phyloP scores from a whole-genome alignment of 345 rosid genomes.

The Citrus inodora region DNA sequence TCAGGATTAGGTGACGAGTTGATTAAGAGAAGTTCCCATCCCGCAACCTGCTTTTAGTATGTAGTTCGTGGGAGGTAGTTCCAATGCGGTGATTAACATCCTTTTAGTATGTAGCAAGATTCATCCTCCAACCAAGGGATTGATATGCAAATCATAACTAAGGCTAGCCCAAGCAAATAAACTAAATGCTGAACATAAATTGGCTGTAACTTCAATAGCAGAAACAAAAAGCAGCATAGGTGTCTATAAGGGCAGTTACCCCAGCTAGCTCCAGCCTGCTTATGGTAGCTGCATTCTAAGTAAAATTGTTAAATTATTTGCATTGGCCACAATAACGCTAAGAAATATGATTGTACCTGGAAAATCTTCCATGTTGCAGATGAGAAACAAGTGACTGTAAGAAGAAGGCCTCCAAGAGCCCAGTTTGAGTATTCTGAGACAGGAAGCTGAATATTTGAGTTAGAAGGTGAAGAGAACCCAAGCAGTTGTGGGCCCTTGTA shows the following conservation, averaged over 20 bases:
- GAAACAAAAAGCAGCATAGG: background rate
- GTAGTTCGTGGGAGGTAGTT: too few relatives aligned
- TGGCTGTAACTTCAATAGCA: background rate
- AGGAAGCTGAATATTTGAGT: slow-evolving; percentile 1
- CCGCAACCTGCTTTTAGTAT: too few relatives aligned
- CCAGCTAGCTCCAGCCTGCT: background rate
- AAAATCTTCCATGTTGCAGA: slow-evolving; percentile 17
- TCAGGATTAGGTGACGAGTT: background rate
- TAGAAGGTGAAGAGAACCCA: background rate
- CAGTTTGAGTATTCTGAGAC: slow-evolving; percentile 33
- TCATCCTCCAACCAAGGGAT: too few relatives aligned
- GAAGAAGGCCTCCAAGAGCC: slow-evolving; percentile 25
- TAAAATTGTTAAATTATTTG: background rate
- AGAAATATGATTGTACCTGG: background rate
- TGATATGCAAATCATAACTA: too few relatives aligned
- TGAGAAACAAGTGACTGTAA: slow-evolving; percentile 10
- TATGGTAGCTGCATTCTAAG: background rate
- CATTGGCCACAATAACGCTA: background rate
- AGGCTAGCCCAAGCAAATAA: background rate
- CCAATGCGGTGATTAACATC: too few relatives aligned
- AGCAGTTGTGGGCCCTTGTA: slow-evolving; percentile 39
- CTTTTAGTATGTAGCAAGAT: too few relatives aligned
- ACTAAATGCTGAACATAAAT: background rate
- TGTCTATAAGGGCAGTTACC: background rate
- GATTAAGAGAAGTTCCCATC: background rate